Base-by-base conservation (phyloP, 2,329 filamentous ascomycete genomes). In the Anisogramma anomala region DNA sequence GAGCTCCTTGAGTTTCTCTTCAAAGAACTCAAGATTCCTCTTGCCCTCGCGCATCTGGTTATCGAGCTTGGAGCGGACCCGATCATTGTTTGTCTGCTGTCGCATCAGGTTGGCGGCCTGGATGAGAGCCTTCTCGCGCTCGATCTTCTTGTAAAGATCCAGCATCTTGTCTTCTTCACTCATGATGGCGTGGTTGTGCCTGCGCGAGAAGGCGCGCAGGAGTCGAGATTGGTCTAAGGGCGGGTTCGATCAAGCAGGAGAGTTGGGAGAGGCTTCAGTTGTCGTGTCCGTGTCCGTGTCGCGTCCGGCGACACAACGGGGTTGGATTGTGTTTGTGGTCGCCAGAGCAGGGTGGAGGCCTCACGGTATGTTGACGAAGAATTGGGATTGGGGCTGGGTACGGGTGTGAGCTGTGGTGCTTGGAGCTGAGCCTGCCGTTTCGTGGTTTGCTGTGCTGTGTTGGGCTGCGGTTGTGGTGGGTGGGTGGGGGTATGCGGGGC, bases 91-190 rank as follows among this genome's bases (percentile, higher is more conserved):
- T 53, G 89, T 95, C 62, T 91, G 88, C 65, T 88, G 82, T 65
- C 87, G 83, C 88, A 98, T 94, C 54, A 84, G 78, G 65, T 85
- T 91, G 53, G 89, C 89, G 55, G 86, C 89, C 63, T 84, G 84
- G 71, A 98, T 91, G 58, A 96, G 79, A 55, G 82, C 84, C 72
- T 88, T 89, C 67, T 98, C 91, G 61, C 89, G 81, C 71, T 95
- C 86, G 64, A 98, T 96, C 82, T 98, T 96, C 69, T 81, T 83
- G 67, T 83, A 79, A 67, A 98, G 87, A 63, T 86, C 83, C 65
- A 78, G 78, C 64, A 79, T 70, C 52, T 72, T 69, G 55, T 79
- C 72, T 49, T 79, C 73, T 58, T 79, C 74, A 59, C 71, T 74
- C 71, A 79, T 79, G 60, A 59, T 67, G 64, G 62, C 60, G 57